Conservation (phyloP, 164 flowering plant genomes). For the Akebia trifoliata region DNA sequence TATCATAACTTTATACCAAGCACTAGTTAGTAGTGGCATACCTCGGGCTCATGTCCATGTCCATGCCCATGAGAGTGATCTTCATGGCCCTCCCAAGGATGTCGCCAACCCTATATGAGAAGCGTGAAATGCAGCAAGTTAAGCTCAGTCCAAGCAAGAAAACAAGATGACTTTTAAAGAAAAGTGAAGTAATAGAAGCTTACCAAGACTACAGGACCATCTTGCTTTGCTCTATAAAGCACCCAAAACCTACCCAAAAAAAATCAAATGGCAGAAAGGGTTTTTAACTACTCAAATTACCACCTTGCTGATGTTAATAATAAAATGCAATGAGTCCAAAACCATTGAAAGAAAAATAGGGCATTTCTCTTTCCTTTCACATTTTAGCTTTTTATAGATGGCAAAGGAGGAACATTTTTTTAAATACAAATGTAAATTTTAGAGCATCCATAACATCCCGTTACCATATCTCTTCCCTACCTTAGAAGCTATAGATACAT, state of each 20-base stretch:
- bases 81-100: constrained; percentile 92
- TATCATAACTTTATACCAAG: not conserved
- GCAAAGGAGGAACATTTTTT: too few species aligned
- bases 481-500: too few species aligned
- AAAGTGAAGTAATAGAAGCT: constrained; percentile 5
- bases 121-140: not conserved
- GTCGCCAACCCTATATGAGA: constrained; percentile 71
- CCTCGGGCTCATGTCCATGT: constrained; percentile 38
- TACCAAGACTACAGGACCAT: constrained; percentile 41
- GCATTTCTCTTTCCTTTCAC: too few species aligned
- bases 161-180: not conserved
- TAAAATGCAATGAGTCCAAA: too few species aligned
- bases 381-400: too few species aligned
- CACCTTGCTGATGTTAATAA: too few species aligned
- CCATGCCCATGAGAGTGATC: constrained; percentile 42
- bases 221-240: constrained; percentile 36
- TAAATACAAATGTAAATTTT: too few species aligned
- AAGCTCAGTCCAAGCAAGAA: not conserved
- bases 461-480: too few species aligned
- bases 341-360: too few species aligned
- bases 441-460: too few species aligned
- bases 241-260: constrained; percentile 40
- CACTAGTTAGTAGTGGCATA: constrained; percentile 7
- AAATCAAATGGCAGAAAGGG: not conserved
- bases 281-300: not conserved